Conservation (phyloP, 2,329 filamentous ascomycete species). For the Venturia nashicola region DNA sequence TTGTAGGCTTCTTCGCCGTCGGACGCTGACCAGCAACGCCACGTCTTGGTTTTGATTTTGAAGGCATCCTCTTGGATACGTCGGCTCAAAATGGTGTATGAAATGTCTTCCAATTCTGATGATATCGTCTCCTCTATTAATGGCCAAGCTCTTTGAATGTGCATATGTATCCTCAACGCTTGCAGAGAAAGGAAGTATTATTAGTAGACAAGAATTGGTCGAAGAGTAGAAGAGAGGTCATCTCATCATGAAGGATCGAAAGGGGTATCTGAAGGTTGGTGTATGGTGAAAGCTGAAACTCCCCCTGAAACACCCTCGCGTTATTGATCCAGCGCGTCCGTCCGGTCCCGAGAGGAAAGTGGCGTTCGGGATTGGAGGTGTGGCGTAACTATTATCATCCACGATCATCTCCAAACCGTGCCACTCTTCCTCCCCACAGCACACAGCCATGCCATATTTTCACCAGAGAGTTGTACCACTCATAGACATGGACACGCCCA, state of each 20-base stretch:
- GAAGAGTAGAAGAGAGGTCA: neutral
- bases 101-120: neutral
- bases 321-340: neutral
- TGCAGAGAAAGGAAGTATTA: neutral
- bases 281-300: neutral
- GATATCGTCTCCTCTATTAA: neutral
- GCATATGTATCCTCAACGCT: neutral
- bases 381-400: neutral
- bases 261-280: neutral
- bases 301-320: neutral
- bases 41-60: constrained; percentile 12
- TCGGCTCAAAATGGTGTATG: neutral
- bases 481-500: neutral
- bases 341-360: too few relatives aligned
- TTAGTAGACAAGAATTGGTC: neutral
- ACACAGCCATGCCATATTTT: constrained; percentile 10
- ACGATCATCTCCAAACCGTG: neutral
- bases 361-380: neutral
- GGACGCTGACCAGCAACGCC: constrained; percentile 5
- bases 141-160: neutral
- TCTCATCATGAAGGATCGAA: neutral
- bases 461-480: neutral
- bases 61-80: neutral
- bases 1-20: neutral
- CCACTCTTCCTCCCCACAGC: neutral